Evolutionary conservation across 495 filamentous ascomycete species (phyloP).

Genomic region (Jackrogersella multiformis): DNA sequence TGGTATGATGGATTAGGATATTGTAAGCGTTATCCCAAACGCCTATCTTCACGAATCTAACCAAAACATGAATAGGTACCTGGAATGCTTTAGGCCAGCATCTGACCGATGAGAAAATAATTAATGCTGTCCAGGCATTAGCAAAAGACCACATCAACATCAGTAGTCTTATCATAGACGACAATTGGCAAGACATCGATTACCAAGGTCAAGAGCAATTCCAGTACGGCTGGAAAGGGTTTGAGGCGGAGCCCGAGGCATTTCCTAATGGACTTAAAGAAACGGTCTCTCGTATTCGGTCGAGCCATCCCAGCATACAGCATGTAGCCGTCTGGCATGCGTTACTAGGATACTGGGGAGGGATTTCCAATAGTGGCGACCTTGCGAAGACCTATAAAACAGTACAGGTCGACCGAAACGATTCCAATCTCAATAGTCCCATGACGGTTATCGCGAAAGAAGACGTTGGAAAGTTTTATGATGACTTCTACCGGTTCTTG

Average conservation of each 20-base stretch:
- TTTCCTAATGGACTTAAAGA: constrained; percentile 84
- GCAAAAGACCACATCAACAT: constrained; percentile 77
- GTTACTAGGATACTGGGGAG: constrained; percentile 95
- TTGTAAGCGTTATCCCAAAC: constrained; percentile 53
- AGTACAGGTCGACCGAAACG: constrained; percentile 64
- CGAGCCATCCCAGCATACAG: constrained; percentile 74
- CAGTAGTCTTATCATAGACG: constrained; percentile 88
- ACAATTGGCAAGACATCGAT: constrained; percentile 91
- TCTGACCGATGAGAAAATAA: constrained; percentile 80
- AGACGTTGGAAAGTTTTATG: constrained; percentile 79
- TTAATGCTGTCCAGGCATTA: constrained; percentile 75
- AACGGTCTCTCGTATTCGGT: constrained; percentile 72
- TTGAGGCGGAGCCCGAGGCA: constrained; percentile 82
- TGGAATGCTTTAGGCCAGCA: constrained; percentile 92
- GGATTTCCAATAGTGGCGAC: constrained; percentile 74
- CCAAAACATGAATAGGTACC: constrained; percentile 63
- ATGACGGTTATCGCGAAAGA: constrained; percentile 78
- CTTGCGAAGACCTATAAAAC: constrained; percentile 84
- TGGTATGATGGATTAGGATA: constrained; percentile 87
- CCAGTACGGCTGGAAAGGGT: constrained; percentile 69
- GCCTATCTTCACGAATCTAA: neutral
- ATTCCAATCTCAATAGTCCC: constrained; percentile 63
- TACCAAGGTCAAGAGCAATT: constrained; percentile 55
- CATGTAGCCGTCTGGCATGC: constrained; percentile 96
- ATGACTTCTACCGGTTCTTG: constrained; percentile 91